Base-by-base conservation (phyloP, 129 eudicot genomes). In the Tagetes erecta region DNA sequence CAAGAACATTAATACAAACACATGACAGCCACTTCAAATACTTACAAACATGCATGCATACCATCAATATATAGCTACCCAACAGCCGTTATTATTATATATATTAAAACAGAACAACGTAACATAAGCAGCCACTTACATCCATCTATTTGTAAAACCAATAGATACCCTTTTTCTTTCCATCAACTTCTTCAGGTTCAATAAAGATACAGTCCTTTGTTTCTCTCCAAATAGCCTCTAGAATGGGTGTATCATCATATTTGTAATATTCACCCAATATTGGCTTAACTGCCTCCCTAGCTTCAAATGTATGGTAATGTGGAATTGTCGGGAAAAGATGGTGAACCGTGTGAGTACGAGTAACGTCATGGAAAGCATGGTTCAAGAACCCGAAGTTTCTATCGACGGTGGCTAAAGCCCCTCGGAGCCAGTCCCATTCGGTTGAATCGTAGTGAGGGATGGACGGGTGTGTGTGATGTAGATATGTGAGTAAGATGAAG, bases 371-470 rank as follows among this genome's bases (percentile, higher is more conserved):
- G 55, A 80, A 66, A 33, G 77, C 83, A 27, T 73, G 71, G 78
- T 80, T 80, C 73, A 80, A 49, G 57, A 80, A 65, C 8, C 79
- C 83, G n/a, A 71, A 79, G 65, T 79, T 63, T 41, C 83, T 12
- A 67, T 79, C 83, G 51, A 79, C 72, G 0, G 83, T 80, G n/a
- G 74, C 78, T 9, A 80, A 31, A 33, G 83, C 83, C n/a, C 83
- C 83, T 30, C 83, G 75, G 2, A 80, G 42, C 83, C 83, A 80
- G 64, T 80, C 79, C 83, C 83, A 80, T 3, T 80, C 83, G 33
- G 74, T 72, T 5, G 83, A 58, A 38, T 80, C 83, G 63, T 80
- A 80, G 34, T 65, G 78, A 45, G 83, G 83, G 52, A 80, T 58
- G 20, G 83, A 35, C 27, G 77, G 83, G 76, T 80, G 79, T 33